Percentiles rank a stretch among this genome's conserved stretches.
Conservation (phyloP, 1,284 basidiomycete genomes). For the Hemileia vastatrix region DNA sequence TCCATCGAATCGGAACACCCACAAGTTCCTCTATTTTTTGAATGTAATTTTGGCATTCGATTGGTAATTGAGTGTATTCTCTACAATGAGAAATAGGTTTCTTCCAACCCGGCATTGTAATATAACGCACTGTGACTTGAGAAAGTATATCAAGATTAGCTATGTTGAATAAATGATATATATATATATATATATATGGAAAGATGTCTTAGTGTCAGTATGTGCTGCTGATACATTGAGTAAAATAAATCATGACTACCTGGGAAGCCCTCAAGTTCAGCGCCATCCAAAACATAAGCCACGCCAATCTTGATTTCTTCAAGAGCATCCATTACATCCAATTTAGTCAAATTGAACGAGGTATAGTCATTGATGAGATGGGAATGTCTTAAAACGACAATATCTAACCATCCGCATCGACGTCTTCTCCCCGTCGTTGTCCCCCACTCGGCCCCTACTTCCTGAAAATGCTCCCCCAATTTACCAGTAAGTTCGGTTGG, state of each 20-base stretch:
- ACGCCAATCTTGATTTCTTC: conserved; percentile 43
- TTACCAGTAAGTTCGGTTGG: conserved; percentile 44
- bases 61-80: conserved; percentile 69
- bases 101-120: conserved; percentile 87
- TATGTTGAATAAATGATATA: conserved; percentile 32
- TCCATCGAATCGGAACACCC: conserved; percentile 75
- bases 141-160: conserved; percentile 76
- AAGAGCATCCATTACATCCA: conserved; percentile 44
- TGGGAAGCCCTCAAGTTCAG: conserved; percentile 43
- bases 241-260: conserved; percentile 5
- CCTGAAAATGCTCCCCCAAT: conserved; percentile 42
- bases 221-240: neutral
- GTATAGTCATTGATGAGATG: conserved; percentile 46
- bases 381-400: conserved; percentile 45
- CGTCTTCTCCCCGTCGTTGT: conserved; percentile 43
- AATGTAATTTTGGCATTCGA: conserved; percentile 76
- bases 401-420: conserved; percentile 45
- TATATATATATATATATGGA: neutral
- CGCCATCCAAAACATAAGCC: conserved; percentile 38
- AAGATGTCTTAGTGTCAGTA: neutral
- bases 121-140: conserved; percentile 76
- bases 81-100: conserved; percentile 60
- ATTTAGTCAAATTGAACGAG: conserved; percentile 44
- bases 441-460: conserved; percentile 45
- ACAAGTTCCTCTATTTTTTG: conserved; percentile 75